Evolutionary conservation across 2,329 filamentous ascomycete genomes (phyloP), one percentile per base, ranked within the genome.

Genomic region (Biscogniauxia sp.): DNA sequence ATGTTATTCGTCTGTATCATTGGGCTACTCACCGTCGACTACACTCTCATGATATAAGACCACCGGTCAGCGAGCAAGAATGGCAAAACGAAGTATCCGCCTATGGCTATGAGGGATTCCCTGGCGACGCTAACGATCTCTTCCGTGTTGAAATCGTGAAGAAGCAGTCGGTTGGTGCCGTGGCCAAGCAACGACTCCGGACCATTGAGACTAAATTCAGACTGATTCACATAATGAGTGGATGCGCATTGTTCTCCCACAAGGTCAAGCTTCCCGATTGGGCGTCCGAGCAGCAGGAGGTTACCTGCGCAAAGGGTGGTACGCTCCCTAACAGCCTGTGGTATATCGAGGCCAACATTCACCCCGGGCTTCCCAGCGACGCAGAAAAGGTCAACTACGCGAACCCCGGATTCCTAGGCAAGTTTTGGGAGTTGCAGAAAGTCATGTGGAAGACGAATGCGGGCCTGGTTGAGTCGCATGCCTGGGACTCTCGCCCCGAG

Each of bases 391-490:
- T 97, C 77, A 99, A 98, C 79, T 99, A 99, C 79, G 87, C 86
- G 70, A 89, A 93, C 69, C 95, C 94, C 15, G 93, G 94, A 26
- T 99, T 99, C 85, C 88, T 99, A 64, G 92, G 92, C 72, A 99
- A 99, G 77, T 99, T 99, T 81, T 93, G 90, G 87, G 95, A 99
- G 79, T 84, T 99, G 52, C 93, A 99, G 74, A 89, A 91, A 77
- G 95, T 99, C 65, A 99, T 99, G 95, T 99, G 95, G 95, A 93
- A 85, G 70, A 99, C 95, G 41, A 99, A 99, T 73, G 95, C 95
- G 32, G 95, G 95, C 51, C 86, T 99, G 54, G 92, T 95, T 25
- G 95, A 99, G 72, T 97, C 93, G 19, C 95, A 99, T 74, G 92
- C 93, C 56, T 99, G 96, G 95, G 95, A 99, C 75, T 98, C 95